Percentiles rank a stretch among this genome's conserved stretches.
These are phyloP conservation scores for Phytophthora podocarpi DNA, from an alignment of 352 stramenopile species.

Conservation along the genomic window DNA sequence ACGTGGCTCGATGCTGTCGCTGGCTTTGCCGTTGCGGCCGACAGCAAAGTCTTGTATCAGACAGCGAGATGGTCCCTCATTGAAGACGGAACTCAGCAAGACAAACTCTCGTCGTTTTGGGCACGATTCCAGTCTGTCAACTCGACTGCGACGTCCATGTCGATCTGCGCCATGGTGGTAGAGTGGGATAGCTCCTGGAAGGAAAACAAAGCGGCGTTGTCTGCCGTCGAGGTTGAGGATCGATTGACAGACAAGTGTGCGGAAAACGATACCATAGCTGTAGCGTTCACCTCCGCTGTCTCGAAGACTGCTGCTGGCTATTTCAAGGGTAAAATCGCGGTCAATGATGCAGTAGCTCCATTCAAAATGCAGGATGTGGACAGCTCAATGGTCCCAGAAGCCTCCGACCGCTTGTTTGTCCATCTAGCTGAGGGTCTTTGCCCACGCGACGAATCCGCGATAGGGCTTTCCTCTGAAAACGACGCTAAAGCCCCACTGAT, in stretches of 20 bases:
- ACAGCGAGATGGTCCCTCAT: slow-evolving; percentile 20
- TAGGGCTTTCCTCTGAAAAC: not conserved
- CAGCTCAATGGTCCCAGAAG: slow-evolving; percentile 6
- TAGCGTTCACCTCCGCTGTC: slow-evolving; percentile 33
- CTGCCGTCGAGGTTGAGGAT: slow-evolving; percentile 19
- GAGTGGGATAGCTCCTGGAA: slow-evolving; percentile 34
- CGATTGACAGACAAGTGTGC: slow-evolving; percentile 18
- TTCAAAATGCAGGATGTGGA: slow-evolving; percentile 25
- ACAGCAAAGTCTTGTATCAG: slow-evolving; percentile 22
- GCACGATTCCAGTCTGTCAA: slow-evolving; percentile 34
- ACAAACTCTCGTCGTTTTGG: slow-evolving; percentile 29
- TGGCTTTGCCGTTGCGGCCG: slow-evolving; percentile 6
- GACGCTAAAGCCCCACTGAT: slow-evolving; percentile 14
- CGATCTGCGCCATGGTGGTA: slow-evolving; percentile 31
- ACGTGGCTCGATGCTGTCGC: slow-evolving; percentile 4
- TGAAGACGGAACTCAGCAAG: slow-evolving; percentile 18
- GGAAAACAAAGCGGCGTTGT: slow-evolving; percentile 5
- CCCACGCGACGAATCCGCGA: slow-evolving; percentile 23
- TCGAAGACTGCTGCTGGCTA: slow-evolving; percentile 8
- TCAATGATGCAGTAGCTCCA: slow-evolving; percentile 18
- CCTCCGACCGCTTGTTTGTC: slow-evolving; percentile 37
- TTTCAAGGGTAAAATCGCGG: slow-evolving; percentile 23
- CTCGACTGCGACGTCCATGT: not conserved
- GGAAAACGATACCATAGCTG: slow-evolving; percentile 35
- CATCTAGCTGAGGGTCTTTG: slow-evolving; percentile 30